Conservation (phyloP, 495 filamentous ascomycete species). For the Aspergillus ellipticus region DNA sequence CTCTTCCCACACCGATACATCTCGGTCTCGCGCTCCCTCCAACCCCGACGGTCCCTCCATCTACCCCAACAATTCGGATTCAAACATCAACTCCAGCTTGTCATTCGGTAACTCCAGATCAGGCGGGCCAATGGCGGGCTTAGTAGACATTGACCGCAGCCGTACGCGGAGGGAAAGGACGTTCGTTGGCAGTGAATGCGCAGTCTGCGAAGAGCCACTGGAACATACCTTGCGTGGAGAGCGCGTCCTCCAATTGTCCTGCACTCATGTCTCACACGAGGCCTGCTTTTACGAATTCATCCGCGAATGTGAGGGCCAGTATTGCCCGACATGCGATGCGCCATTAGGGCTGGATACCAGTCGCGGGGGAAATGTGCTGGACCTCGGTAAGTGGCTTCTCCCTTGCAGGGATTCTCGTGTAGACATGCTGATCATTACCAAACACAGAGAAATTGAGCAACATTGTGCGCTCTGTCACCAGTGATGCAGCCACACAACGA, state of each 20-base stretch:
- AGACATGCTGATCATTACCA: slow-evolving; percentile 5
- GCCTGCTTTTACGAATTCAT: slow-evolving; percentile 99
- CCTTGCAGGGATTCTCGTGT: neutral
- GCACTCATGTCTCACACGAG: slow-evolving; percentile 92
- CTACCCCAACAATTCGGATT: slow-evolving; percentile 17
- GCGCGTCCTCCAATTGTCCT: slow-evolving; percentile 93
- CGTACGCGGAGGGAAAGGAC: slow-evolving; percentile 86
- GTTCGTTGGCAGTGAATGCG: slow-evolving; percentile 90
- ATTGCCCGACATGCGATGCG: slow-evolving; percentile 91
- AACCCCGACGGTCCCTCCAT: slow-evolving; percentile 18
- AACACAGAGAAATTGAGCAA: slow-evolving; percentile 84
- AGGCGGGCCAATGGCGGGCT: slow-evolving; percentile 62
- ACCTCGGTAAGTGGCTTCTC: slow-evolving; percentile 69
- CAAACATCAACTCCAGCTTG: slow-evolving; percentile 34
- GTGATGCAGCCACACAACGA: slow-evolving; percentile 51
- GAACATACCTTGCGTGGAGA: slow-evolving; percentile 96
- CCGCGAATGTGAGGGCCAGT: slow-evolving; percentile 89
- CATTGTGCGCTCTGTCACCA: slow-evolving; percentile 84
- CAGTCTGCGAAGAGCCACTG: slow-evolving; percentile 94
- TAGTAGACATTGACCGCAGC: slow-evolving; percentile 72
- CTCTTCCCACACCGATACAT: slow-evolving; percentile 25
- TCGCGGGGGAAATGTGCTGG: slow-evolving; percentile 88
- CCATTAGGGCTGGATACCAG: slow-evolving; percentile 92
- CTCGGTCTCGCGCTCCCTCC: slow-evolving; percentile 29
- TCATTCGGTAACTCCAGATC: slow-evolving; percentile 50